Evolutionary conservation across 192 early-diverging fungal species (phyloP).

Genomic region (Cetraspora pellucida): DNA sequence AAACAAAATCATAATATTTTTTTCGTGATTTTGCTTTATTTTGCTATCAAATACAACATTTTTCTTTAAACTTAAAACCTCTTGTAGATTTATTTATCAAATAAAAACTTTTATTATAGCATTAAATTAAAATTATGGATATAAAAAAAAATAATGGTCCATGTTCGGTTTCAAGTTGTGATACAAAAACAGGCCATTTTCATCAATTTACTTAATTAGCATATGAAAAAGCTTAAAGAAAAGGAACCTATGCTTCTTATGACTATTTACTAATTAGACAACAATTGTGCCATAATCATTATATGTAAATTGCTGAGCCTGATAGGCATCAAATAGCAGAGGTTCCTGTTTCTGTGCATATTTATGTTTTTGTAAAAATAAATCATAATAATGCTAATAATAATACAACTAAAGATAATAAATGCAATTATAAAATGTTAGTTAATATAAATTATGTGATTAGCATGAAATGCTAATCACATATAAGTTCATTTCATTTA

Average conservation of each 20-base stretch:
- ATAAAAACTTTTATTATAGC: not conserved
- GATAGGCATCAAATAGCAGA: not conserved
- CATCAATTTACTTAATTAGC: constrained; percentile 4
- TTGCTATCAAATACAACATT: no score
- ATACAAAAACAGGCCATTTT: not conserved
- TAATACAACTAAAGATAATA: no score
- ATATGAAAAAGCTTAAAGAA: not conserved
- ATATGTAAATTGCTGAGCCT: constrained; percentile 14
- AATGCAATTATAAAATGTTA: no score
- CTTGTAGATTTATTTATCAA: not conserved
- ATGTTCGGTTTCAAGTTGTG: not conserved
- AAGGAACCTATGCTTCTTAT: not conserved
- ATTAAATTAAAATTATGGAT: no score
- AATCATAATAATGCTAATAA: not conserved
- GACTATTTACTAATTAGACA: constrained; percentile 1
- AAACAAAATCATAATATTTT: no score
- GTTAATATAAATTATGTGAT: not conserved
- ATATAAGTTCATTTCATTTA: not conserved
- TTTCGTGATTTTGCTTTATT: no score
- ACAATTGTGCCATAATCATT: constrained; percentile 16
- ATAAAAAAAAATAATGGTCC: not conserved
- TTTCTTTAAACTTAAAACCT: no score
- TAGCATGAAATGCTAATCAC: not conserved
- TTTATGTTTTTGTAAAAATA: not conserved
- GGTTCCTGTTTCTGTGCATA: no score